Evolutionary conservation across 2,329 filamentous ascomycete species (phyloP).

Genomic region (Fusarium napiforme): DNA sequence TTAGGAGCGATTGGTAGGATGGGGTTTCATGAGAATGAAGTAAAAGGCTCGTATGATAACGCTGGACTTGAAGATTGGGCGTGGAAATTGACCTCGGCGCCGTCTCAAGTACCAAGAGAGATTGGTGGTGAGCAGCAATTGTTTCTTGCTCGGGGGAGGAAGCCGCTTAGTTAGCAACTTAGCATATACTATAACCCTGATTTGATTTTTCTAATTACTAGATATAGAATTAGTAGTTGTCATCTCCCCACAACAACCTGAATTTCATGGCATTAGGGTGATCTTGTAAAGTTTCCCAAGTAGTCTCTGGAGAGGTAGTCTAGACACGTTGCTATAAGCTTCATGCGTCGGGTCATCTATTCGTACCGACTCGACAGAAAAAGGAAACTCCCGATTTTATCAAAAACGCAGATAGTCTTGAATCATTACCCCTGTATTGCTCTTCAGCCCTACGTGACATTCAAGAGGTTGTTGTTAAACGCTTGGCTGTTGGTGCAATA

Average conservation of each 20-base stretch:
- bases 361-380: neutral
- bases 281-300: neutral
- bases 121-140: constrained; percentile 41
- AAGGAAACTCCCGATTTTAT: neutral
- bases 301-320: neutral
- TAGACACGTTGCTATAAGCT: neutral
- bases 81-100: constrained; percentile 41
- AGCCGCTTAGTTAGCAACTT: neutral
- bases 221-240: neutral
- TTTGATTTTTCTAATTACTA: neutral
- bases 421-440: neutral
- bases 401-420: neutral
- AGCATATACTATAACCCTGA: neutral
- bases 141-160: constrained; percentile 42
- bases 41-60: constrained; percentile 34
- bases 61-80: constrained; percentile 41
- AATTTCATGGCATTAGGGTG: neutral
- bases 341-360: neutral
- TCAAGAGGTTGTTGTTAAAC: neutral
- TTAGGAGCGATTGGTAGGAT: constrained; percentile 31
- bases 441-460: neutral
- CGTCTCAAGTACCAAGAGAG: constrained; percentile 37
- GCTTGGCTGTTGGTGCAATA: neutral
- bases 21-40: constrained; percentile 40
- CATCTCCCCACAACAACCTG: neutral